Conservation (phyloP, 148 eudicot genomes). For the Suaeda aralocaspica region DNA sequence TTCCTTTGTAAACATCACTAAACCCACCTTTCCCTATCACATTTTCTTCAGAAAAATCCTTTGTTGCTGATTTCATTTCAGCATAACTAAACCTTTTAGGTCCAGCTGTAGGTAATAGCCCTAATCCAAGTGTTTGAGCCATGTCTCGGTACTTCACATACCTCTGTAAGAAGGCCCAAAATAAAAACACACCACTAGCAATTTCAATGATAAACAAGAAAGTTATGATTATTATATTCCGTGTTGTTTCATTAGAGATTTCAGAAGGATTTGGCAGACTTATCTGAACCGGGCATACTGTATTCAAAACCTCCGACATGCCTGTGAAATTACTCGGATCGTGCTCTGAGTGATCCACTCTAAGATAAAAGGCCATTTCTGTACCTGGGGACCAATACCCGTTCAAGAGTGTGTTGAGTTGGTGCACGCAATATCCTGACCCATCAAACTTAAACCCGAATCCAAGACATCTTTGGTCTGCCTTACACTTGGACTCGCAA, state of each 20-base stretch:
- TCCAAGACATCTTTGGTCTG: conserved; percentile 43
- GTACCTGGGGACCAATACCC: conserved; percentile 71
- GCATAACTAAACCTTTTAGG: conserved; percentile 68
- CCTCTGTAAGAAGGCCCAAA: conserved; percentile 73
- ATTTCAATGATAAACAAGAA: conserved; percentile 55
- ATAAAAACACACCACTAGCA: conserved; percentile 51
- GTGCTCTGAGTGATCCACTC: conserved; percentile 46
- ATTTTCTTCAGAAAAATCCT: conserved; percentile 44
- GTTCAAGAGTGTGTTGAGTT: conserved; percentile 34
- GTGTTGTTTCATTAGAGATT: conserved; percentile 44
- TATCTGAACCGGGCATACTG: conserved; percentile 53
- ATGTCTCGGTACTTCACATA: conserved; percentile 82
- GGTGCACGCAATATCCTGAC: conserved; percentile 47
- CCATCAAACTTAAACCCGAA: conserved; percentile 65
- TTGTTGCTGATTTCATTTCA: conserved; percentile 58
- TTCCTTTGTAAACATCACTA: conserved; percentile 73
- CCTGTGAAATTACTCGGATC: conserved; percentile 51
- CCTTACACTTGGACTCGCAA: conserved; percentile 45
- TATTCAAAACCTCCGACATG: conserved; percentile 50
- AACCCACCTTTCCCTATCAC: conserved; percentile 71
- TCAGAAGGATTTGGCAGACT: conserved; percentile 55
- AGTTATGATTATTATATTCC: conserved; percentile 60
- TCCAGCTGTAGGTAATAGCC: conserved; percentile 66
- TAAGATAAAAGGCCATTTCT: conserved; percentile 41
- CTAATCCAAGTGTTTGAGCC: conserved; percentile 85